Base-by-base conservation (phyloP, 768 basidiomycete species). In the Dendrothele bispora region DNA sequence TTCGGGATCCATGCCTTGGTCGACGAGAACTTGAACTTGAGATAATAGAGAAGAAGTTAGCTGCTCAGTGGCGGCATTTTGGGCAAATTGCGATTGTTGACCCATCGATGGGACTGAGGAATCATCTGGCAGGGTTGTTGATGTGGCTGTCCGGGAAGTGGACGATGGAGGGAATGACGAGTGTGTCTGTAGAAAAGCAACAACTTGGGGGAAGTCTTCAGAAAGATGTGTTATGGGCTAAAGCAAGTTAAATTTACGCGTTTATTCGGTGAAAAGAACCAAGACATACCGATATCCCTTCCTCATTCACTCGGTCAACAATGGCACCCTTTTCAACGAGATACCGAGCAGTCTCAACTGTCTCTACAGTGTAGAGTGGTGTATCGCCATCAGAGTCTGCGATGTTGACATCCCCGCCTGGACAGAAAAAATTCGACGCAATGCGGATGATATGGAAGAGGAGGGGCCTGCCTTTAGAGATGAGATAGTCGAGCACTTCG, bases 371-470 rank as follows among this genome's bases (percentile, higher is more conserved):
- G 72, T 89, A 95, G 15, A 97, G 71, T 8, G 94, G 94, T 8
- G 93, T 95, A 63, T 97, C 94, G 7, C 89, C 90, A 60, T 97
- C 94, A 43, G 73, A 74, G 61, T 97, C 94, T 1, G 81, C 78
- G 51, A 94, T 65, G 60, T 97, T 93, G 48, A 94, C 88, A 61
- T 95, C 79, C 42, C 93, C 94, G 14, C 93, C 93, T 84, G 46
- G 41, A 5, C 17, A 51, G 49, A 46, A 17, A n/a, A n/a, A n/a
- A n/a, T n/a, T n/a, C n/a, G n/a, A n/a, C n/a, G n/a, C n/a, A n/a
- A n/a, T n/a, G n/a, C n/a, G n/a, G n/a, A n/a, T n/a, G n/a, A n/a
- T n/a, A n/a, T n/a, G n/a, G n/a, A n/a, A n/a, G n/a, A n/a, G n/a
- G n/a, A n/a, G n/a, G n/a, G n/a, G n/a, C n/a, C n/a, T n/a, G n/a